phyloP scores from a whole-genome alignment of 768 basidiomycete genomes.

The Mrakia frigida region DNA sequence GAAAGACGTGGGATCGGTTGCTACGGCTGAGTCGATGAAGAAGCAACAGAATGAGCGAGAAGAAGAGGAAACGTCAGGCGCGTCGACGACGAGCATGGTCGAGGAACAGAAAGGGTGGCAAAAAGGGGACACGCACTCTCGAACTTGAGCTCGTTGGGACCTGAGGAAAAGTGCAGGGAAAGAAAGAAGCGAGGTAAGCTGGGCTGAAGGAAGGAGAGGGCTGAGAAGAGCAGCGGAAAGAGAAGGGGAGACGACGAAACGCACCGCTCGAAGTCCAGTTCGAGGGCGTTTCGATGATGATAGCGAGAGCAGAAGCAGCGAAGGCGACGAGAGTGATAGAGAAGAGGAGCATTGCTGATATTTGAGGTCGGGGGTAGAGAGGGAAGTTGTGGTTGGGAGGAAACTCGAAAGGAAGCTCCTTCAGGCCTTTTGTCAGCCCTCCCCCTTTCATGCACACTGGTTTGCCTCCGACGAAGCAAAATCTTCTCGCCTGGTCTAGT shows the following conservation, averaged over 20 bases:
- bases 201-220: not conserved
- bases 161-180: not conserved
- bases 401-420: too few species aligned
- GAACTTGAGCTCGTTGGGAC: conserved; percentile 26
- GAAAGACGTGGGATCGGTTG: conserved; percentile 6
- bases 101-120: not conserved
- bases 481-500: too few species aligned
- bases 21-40: not conserved
- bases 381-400: too few species aligned
- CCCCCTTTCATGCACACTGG: too few species aligned
- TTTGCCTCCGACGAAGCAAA: too few species aligned
- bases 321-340: not conserved
- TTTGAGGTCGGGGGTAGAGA: too few species aligned
- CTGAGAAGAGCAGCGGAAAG: not conserved
- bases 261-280: conserved; percentile 6
- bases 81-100: not conserved
- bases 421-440: too few species aligned
- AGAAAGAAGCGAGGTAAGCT: not conserved
- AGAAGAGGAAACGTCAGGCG: not conserved
- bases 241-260: not conserved
- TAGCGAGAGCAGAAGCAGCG: conserved; percentile 6
- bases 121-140: not conserved
- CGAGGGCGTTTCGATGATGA: not conserved
- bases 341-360: not conserved
- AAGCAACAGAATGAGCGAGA: too few species aligned